phyloP scores from a whole-genome alignment of 1,284 basidiomycete genomes.

The Boletus semigastroideus region DNA sequence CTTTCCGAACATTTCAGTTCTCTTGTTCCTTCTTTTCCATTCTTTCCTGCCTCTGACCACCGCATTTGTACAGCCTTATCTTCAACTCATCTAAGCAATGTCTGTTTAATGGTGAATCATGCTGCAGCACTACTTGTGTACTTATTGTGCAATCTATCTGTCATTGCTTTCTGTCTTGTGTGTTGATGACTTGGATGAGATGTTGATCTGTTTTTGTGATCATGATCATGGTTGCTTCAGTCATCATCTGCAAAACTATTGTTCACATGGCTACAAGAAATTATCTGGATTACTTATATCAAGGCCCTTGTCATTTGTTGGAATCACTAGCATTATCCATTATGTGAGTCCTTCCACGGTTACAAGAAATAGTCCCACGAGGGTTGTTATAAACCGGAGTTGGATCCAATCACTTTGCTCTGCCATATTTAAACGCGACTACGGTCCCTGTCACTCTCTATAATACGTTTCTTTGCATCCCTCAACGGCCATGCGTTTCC shows the following conservation, averaged over 20 bases:
- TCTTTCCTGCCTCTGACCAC: conserved; percentile 37
- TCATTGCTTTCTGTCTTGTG: conserved; percentile 27
- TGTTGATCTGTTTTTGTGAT: too few species aligned
- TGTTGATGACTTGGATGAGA: too few species aligned
- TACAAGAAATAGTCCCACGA: too few species aligned
- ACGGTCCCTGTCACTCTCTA: conserved; percentile 5
- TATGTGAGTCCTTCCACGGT: too few species aligned
- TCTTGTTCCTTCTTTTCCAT: conserved; percentile 37
- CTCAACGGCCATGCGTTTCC: conserved; percentile 22
- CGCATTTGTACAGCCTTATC: conserved; percentile 57
- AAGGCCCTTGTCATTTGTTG: too few species aligned
- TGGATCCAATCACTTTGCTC: conserved; percentile 6
- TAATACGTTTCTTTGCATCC: neutral
- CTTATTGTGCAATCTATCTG: conserved; percentile 39
- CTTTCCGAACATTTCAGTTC: conserved; percentile 44
- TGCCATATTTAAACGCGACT: neutral
- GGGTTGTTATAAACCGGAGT: too few species aligned
- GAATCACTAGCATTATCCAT: too few species aligned
- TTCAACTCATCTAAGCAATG: conserved; percentile 40
- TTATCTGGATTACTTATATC: too few species aligned
- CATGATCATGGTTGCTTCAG: too few species aligned
- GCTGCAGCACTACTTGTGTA: conserved; percentile 39
- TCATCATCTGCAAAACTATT: too few species aligned
- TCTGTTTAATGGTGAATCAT: conserved; percentile 38
- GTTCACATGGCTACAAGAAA: too few species aligned